phyloP scores from a whole-genome alignment of 306 rosid species.

The Abrus pulchellus region DNA sequence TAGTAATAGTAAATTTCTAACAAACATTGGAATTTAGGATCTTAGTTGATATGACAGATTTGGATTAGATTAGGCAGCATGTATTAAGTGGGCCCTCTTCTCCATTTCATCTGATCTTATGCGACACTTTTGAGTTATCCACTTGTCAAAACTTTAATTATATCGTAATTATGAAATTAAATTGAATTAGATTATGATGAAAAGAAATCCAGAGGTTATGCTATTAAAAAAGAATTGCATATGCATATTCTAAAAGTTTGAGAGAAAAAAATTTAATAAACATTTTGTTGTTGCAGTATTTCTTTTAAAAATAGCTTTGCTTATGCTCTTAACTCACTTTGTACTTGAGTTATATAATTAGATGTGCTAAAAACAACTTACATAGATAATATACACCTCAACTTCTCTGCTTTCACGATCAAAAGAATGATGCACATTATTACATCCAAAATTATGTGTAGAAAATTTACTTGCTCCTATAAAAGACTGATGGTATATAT shows the following conservation, averaged over 20 bases:
- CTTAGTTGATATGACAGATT: constrained; percentile 34
- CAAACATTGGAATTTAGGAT: constrained; percentile 29
- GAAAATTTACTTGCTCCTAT: neutral
- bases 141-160: constrained; percentile 34
- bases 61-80: constrained; percentile 13
- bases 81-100: constrained; percentile 13
- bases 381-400: too few species aligned
- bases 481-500: too few species aligned
- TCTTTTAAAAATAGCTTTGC: neutral
- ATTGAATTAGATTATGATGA: constrained; percentile 17
- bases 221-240: neutral
- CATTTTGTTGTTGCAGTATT: too few species aligned
- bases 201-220: neutral
- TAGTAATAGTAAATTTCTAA: neutral
- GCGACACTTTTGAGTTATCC: constrained; percentile 31
- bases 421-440: neutral
- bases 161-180: constrained; percentile 37
- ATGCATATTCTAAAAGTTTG: neutral
- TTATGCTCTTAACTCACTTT: neutral
- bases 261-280: neutral
- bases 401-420: neutral
- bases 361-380: too few species aligned
- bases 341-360: too few species aligned
- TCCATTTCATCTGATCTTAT: constrained; percentile 45
- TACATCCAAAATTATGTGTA: neutral